phyloP scores from a whole-genome alignment of 805 yeast species.

The Zygosaccharomyces lentus region DNA sequence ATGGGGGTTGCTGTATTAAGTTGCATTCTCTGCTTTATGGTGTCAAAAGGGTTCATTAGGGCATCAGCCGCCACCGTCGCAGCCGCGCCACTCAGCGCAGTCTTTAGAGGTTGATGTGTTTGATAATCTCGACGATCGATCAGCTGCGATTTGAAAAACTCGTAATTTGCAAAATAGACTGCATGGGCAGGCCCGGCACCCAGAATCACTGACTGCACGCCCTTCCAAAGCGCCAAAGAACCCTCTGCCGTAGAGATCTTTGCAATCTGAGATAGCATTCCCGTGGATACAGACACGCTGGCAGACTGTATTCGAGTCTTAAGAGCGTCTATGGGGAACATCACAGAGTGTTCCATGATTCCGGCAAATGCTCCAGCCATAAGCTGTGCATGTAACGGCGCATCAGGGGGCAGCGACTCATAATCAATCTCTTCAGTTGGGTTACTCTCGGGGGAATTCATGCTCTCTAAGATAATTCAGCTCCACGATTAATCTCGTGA shows the following conservation, averaged over 20 bases:
- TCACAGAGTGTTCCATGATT: constrained; percentile 94
- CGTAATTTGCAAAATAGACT: constrained; percentile 91
- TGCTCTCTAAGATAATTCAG: not conserved
- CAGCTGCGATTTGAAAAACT: constrained; percentile 48
- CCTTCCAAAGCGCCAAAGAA: constrained; percentile 84
- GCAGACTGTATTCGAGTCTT: constrained; percentile 84
- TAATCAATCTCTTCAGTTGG: constrained; percentile 62
- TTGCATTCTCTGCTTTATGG: constrained; percentile 94
- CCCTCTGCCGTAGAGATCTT: constrained; percentile 86
- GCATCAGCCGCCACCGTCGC: constrained; percentile 95
- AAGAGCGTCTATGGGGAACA: constrained; percentile 95
- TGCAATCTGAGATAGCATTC: constrained; percentile 61
- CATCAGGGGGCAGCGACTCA: constrained; percentile 84
- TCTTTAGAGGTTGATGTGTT: constrained; percentile 68
- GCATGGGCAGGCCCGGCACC: constrained; percentile 99
- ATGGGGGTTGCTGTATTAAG: constrained; percentile 31
- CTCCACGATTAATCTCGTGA: not conserved
- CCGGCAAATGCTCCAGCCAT: constrained; percentile 99
- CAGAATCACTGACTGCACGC: constrained; percentile 81
- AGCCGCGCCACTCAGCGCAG: constrained; percentile 82
- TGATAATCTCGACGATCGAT: constrained; percentile 34
- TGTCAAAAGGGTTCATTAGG: constrained; percentile 95
- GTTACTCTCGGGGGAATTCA: constrained; percentile 13
- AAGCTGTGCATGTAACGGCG: constrained; percentile 77
- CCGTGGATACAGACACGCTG: constrained; percentile 30